These are phyloP conservation scores for Aspergillus incahuasiensis DNA, from an alignment of 495 filamentous ascomycete species.

Conservation along the genomic window DNA sequence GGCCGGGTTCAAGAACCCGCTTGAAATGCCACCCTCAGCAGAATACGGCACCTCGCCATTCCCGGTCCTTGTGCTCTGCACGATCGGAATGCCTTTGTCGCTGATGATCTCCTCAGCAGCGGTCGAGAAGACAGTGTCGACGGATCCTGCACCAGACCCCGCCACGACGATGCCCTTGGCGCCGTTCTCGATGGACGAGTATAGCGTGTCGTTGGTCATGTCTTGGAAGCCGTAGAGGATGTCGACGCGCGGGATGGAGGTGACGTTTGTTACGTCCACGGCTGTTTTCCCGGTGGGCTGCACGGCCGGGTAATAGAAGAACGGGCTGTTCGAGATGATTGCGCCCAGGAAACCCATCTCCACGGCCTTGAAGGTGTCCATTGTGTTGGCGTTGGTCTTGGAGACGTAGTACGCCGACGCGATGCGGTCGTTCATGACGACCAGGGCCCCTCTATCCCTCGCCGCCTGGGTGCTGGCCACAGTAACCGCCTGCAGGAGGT, in stretches of 20 bases:
- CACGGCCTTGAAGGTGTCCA: constrained; percentile 46
- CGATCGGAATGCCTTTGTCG: constrained; percentile 20
- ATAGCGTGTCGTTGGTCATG: constrained; percentile 34
- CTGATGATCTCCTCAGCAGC: constrained; percentile 19
- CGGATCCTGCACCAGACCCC: constrained; percentile 27
- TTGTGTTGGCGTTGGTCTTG: constrained; percentile 48
- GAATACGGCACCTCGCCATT: constrained; percentile 33
- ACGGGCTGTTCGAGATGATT: constrained; percentile 41
- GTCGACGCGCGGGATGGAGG: constrained; percentile 39
- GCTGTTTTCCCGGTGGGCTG: constrained; percentile 32
- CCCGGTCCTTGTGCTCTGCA: constrained; percentile 25
- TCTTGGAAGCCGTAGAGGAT: constrained; percentile 35
- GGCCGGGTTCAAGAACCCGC: constrained; percentile 28
- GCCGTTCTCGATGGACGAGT: constrained; percentile 32
- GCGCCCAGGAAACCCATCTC: constrained; percentile 44
- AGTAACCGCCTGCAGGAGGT: constrained; percentile 47
- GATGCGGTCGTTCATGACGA: constrained; percentile 51
- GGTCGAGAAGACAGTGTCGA: constrained; percentile 16
- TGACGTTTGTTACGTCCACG: constrained; percentile 30
- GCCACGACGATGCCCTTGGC: constrained; percentile 41
- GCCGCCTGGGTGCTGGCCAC: constrained; percentile 34
- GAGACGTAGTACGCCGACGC: constrained; percentile 43
- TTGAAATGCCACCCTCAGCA: constrained; percentile 25
- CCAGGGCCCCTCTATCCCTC: constrained; percentile 37
- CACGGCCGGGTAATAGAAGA: constrained; percentile 41